phyloP scores from a whole-genome alignment of 2,329 filamentous ascomycete species.

The Colletotrichum liaoningense region DNA sequence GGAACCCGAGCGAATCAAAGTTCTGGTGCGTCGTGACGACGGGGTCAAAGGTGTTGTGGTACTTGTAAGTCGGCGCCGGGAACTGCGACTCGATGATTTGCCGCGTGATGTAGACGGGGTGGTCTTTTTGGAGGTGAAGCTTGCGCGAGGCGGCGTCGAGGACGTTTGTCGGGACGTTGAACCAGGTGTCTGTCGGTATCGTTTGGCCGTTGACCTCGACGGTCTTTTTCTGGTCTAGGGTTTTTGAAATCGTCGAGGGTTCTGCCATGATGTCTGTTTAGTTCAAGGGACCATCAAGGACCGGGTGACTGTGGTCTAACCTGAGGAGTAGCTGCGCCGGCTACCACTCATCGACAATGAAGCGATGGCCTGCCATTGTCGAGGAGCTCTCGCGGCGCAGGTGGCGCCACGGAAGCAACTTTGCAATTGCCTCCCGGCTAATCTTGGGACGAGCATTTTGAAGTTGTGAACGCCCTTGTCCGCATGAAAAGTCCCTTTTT shows the following conservation, averaged over 20 bases:
- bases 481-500: slow-evolving; percentile 6
- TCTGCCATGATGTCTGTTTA: slow-evolving; percentile 13
- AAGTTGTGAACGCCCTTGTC: background rate
- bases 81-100: slow-evolving; percentile 94
- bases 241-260: background rate
- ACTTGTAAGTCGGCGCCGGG: slow-evolving; percentile 75
- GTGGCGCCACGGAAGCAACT: slow-evolving; percentile 29
- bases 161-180: slow-evolving; percentile 84
- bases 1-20: slow-evolving; percentile 97
- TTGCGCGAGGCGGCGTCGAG: slow-evolving; percentile 78
- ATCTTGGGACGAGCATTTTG: slow-evolving; percentile 26
- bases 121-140: slow-evolving; percentile 91
- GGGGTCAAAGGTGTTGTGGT: slow-evolving; percentile 83
- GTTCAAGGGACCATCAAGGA: background rate
- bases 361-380: slow-evolving; percentile 10
- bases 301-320: slow-evolving; percentile 26
- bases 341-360: slow-evolving; percentile 4
- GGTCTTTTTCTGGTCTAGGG: slow-evolving; percentile 40
- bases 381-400: background rate
- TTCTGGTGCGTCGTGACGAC: slow-evolving; percentile 89
- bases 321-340: slow-evolving; percentile 39
- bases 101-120: slow-evolving; percentile 90
- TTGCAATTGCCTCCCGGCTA: slow-evolving; percentile 32
- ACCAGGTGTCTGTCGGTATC: slow-evolving; percentile 82
- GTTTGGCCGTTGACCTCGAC: slow-evolving; percentile 71